A percentile compares a stretch with the other conserved stretches of the same genome.
These are phyloP conservation scores for Backusella mclennaniae DNA, from an alignment of 192 early-diverging fungal genomes.

Conservation along the genomic window DNA sequence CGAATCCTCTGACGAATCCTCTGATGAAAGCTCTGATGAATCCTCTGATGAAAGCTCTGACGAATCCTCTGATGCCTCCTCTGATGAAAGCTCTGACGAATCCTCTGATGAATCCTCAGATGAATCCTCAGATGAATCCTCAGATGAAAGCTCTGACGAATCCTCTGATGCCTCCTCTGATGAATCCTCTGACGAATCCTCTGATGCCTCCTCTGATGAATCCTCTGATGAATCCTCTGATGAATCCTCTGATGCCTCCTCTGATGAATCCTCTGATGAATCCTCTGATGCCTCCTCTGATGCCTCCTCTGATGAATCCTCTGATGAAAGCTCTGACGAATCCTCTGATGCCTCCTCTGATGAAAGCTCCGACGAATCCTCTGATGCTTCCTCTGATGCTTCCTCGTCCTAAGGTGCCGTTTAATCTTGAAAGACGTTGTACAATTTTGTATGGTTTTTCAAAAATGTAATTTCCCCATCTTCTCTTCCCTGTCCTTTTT, in stretches of 20 bases:
- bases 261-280: neutral
- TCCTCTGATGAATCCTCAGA: neutral
- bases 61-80: neutral
- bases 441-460: too few species aligned
- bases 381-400: neutral
- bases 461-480: too few species aligned
- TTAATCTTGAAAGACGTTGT: neutral
- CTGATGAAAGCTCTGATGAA: neutral
- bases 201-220: neutral
- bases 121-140: neutral
- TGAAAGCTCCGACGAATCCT: neutral
- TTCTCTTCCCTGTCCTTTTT: too few species aligned
- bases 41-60: neutral
- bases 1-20: neutral
- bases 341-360: neutral
- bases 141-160: neutral
- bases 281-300: neutral
- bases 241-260: neutral
- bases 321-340: neutral
- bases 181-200: neutral
- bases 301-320: neutral
- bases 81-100: neutral
- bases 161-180: neutral
- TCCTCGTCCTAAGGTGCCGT: neutral
- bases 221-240: neutral